phyloP scores from a whole-genome alignment of 495 filamentous ascomycete genomes.

The Podospora australis region DNA sequence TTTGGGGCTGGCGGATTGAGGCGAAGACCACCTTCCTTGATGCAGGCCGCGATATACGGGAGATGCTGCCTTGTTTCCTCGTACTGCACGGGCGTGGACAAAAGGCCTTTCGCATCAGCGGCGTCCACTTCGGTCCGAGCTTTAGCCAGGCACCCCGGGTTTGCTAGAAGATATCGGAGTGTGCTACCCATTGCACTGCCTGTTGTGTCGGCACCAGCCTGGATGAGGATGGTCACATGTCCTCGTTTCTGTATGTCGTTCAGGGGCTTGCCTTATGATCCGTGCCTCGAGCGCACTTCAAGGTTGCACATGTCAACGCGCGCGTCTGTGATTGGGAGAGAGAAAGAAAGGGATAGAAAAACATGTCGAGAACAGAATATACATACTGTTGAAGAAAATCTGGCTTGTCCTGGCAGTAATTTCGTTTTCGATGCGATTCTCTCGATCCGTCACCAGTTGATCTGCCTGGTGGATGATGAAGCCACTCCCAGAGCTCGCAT shows the following conservation, averaged over 20 bases:
- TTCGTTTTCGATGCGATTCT: neutral
- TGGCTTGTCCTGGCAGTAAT: no score
- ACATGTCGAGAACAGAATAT: no score
- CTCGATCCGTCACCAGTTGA: neutral
- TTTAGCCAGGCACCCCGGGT: neutral
- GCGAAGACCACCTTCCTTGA: slow-evolving; percentile 51
- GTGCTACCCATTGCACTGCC: slow-evolving; percentile 26
- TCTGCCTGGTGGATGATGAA: slow-evolving; percentile 1
- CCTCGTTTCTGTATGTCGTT: slow-evolving; percentile 3
- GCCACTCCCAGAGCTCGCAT: no score
- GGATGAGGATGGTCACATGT: slow-evolving; percentile 16
- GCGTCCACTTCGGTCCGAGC: slow-evolving; percentile 1
- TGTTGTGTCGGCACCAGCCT: slow-evolving; percentile 33
- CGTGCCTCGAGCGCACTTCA: no score
- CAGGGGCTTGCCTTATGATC: neutral
- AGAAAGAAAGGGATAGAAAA: no score
- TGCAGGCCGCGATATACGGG: slow-evolving; percentile 50
- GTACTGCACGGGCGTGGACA: slow-evolving; percentile 6
- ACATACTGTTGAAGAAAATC: no score
- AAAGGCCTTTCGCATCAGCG: neutral
- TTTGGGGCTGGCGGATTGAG: slow-evolving; percentile 47
- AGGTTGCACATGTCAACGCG: no score
- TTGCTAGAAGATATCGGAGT: neutral
- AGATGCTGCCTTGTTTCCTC: slow-evolving; percentile 20
- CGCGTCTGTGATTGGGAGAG: no score